Evolutionary conservation across 495 filamentous ascomycete species (phyloP).

Genomic region (Hypoxylon intermedium): DNA sequence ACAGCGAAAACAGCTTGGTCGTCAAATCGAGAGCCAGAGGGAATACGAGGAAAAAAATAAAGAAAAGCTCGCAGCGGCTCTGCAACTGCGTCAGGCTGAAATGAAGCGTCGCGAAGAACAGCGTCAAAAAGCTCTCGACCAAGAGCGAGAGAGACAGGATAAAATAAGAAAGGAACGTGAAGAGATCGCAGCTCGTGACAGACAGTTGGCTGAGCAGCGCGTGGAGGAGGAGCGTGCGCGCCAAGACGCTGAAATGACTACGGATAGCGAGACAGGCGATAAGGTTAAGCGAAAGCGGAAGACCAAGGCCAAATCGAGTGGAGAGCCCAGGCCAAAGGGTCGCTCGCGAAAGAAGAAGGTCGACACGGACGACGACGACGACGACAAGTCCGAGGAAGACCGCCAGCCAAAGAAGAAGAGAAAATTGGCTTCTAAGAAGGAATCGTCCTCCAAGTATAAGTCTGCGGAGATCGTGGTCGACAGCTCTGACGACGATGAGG

Average conservation of each 20-base stretch:
- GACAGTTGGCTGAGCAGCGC: conserved; percentile 71
- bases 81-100: conserved; percentile 78
- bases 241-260: conserved; percentile 74
- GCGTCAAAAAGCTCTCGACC: conserved; percentile 67
- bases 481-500: conserved; percentile 58
- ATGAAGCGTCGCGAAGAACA: conserved; percentile 75
- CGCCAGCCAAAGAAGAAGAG: conserved; percentile 65
- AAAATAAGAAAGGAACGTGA: conserved; percentile 84
- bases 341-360: conserved; percentile 71
- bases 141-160: conserved; percentile 71
- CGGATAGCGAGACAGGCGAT: conserved; percentile 78
- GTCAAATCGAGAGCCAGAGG: conserved; percentile 79
- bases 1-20: conserved; percentile 86
- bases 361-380: conserved; percentile 61
- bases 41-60: conserved; percentile 96
- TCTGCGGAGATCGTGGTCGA: conserved; percentile 80
- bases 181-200: conserved; percentile 75
- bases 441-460: conserved; percentile 73
- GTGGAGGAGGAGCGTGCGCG: conserved; percentile 73
- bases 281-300: conserved; percentile 75
- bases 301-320: conserved; percentile 47
- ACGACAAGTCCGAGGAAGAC: conserved; percentile 52
- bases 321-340: conserved; percentile 54
- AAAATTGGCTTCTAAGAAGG: conserved; percentile 64
- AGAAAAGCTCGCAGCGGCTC: conserved; percentile 76